Conservation (phyloP, 768 basidiomycete species). For the Mrakia frigida region DNA sequence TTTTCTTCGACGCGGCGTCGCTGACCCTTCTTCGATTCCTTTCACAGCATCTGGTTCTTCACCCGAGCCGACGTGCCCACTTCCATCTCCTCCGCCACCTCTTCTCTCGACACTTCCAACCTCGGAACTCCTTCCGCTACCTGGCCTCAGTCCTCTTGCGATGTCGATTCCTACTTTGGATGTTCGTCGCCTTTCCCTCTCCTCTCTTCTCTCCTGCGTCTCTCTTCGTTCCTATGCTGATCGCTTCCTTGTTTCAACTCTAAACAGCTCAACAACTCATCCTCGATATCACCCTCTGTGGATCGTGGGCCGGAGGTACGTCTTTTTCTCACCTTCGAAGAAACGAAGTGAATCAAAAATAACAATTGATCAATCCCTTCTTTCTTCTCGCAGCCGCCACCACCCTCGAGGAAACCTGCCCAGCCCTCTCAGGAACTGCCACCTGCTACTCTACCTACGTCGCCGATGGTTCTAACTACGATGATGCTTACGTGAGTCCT, state of each 20-base stretch:
- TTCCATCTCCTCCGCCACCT: constrained; percentile 21
- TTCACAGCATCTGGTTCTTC: constrained; percentile 61
- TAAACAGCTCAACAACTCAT: constrained; percentile 37
- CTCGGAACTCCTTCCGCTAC: constrained; percentile 63
- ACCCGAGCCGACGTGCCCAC: constrained; percentile 37
- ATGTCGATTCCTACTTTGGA: constrained; percentile 44
- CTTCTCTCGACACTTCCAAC: constrained; percentile 32
- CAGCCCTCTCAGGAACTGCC: constrained; percentile 43
- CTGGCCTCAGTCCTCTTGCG: constrained; percentile 59
- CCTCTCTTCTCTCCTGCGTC: too few relatives aligned
- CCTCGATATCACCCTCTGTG: constrained; percentile 65
- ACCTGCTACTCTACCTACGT: constrained; percentile 58
- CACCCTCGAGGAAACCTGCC: constrained; percentile 50
- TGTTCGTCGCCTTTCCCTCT: constrained; percentile 19
- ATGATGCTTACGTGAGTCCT: constrained; percentile 52
- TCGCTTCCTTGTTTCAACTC: too few relatives aligned
- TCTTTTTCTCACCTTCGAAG: background rate
- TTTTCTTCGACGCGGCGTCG: background rate
- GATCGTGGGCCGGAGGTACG: constrained; percentile 51
- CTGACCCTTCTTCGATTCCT: background rate
- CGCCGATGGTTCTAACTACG: constrained; percentile 58
- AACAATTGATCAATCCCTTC: too few relatives aligned
- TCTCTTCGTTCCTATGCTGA: too few relatives aligned
- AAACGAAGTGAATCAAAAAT: too few relatives aligned
- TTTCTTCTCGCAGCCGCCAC: constrained; percentile 37